A percentile compares a stretch with the other conserved stretches of the same genome.
These are phyloP conservation scores for Auricularia sp. DNA, from an alignment of 768 basidiomycete genomes.

Conservation along the genomic window DNA sequence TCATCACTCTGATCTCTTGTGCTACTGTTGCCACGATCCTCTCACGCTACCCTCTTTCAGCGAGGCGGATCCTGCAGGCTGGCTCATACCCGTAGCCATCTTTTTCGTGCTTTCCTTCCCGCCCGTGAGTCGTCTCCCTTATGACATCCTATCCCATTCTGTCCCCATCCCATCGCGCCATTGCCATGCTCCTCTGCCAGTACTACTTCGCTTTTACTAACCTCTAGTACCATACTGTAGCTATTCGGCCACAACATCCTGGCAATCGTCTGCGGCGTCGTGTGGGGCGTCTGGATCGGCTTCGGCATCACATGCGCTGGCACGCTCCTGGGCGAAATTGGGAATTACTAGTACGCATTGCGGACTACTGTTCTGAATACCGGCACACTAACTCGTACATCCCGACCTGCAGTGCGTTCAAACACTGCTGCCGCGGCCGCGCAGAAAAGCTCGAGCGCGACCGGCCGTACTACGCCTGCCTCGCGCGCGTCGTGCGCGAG, in stretches of 20 bases:
- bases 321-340: slow-evolving; percentile 78
- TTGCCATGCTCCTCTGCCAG: no score
- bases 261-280: slow-evolving; percentile 76
- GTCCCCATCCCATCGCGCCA: no score
- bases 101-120: slow-evolving; percentile 58
- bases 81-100: slow-evolving; percentile 35
- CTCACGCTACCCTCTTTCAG: no score
- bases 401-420: slow-evolving; percentile 53
- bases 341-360: slow-evolving; percentile 67
- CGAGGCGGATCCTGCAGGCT: slow-evolving; percentile 23
- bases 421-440: slow-evolving; percentile 62
- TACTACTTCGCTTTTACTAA: no score
- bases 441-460: slow-evolving; percentile 63
- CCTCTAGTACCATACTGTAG: no score
- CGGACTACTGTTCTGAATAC: no score
- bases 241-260: slow-evolving; percentile 91
- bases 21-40: no score
- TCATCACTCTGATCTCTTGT: neutral
- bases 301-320: slow-evolving; percentile 62
- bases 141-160: no score
- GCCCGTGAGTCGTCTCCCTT: slow-evolving; percentile 48
- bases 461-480: slow-evolving; percentile 48
- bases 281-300: slow-evolving; percentile 82
- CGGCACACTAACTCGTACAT: neutral
- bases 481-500: slow-evolving; percentile 57